phyloP scores from a whole-genome alignment of 176 grass and related monocot genomes.

The Zizania latifolia region DNA sequence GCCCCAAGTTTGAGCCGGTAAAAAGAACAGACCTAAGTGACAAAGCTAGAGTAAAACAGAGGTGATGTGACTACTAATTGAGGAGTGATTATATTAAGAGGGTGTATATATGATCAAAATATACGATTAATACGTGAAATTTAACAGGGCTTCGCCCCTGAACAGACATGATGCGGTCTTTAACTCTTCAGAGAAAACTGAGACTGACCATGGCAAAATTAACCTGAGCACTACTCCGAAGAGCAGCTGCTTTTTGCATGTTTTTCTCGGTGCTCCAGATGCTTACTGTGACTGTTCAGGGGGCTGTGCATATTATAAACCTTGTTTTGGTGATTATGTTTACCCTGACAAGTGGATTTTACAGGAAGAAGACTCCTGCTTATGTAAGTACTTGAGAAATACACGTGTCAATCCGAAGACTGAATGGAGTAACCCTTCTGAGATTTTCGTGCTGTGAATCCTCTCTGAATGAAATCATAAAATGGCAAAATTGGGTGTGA shows the following conservation, averaged over 20 bases:
- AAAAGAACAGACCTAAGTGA: no score
- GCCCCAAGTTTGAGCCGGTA: neutral
- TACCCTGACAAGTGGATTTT: neutral
- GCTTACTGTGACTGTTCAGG: neutral
- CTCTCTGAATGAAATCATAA: neutral
- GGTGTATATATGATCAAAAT: no score
- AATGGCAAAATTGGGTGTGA: neutral
- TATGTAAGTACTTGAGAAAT: neutral
- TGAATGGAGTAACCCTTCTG: neutral
- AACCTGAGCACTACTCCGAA: neutral
- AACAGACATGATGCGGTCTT: no score
- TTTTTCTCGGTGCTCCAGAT: neutral
- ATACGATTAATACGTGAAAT: no score
- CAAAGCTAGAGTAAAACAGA: no score
- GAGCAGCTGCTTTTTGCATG: neutral
- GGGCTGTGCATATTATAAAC: neutral
- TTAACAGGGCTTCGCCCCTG: no score
- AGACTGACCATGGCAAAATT: neutral
- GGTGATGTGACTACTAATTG: no score
- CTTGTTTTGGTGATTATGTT: neutral
- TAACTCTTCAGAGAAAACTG: neutral
- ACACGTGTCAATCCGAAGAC: no score
- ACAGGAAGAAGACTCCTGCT: neutral
- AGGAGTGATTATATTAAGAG: no score
- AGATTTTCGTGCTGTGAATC: neutral